A percentile compares a stretch with the other conserved stretches of the same genome.
Evolutionary conservation across 2,329 filamentous ascomycete species (phyloP).

Genomic region (Botrytis fabae): DNA sequence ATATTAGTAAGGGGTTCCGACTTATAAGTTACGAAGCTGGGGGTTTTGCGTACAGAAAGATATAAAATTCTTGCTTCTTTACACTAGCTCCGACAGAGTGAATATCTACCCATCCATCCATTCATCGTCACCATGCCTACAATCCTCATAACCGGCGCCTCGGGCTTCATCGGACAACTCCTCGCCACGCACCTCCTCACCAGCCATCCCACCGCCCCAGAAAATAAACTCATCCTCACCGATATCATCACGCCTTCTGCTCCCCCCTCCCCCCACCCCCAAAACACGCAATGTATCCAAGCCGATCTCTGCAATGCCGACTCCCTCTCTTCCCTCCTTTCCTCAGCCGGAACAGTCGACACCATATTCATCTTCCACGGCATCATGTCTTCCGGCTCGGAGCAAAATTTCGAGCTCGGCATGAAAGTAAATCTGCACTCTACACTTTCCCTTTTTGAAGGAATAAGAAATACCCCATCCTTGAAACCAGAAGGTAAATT

Average conservation of each 20-base stretch:
- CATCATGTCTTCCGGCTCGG: slow-evolving; percentile 63
- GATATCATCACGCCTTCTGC: slow-evolving; percentile 56
- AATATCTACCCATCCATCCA: neutral
- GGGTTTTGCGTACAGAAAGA: neutral
- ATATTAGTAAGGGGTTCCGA: neutral
- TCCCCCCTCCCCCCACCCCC: slow-evolving; percentile 46
- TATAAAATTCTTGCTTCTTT: neutral
- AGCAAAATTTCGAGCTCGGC: slow-evolving; percentile 56
- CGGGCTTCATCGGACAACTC: slow-evolving; percentile 64
- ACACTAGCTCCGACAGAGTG: neutral
- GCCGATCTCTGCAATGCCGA: slow-evolving; percentile 42
- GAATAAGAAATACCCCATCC: slow-evolving; percentile 42
- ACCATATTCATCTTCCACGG: slow-evolving; percentile 61
- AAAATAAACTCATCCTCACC: slow-evolving; percentile 52
- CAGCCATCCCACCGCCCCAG: slow-evolving; percentile 44
- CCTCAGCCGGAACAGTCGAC: slow-evolving; percentile 41
- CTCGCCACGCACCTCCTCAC: slow-evolving; percentile 57
- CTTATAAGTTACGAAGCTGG: neutral
- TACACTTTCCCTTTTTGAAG: slow-evolving; percentile 54
- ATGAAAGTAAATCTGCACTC: slow-evolving; percentile 60
- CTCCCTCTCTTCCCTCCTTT: slow-evolving; percentile 39
- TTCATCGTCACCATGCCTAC: slow-evolving; percentile 32
- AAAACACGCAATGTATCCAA: slow-evolving; percentile 37
- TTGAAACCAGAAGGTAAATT: slow-evolving; percentile 41
- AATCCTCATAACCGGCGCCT: slow-evolving; percentile 64